A percentile compares a stretch with the other conserved stretches of the same genome.
phyloP scores from a whole-genome alignment of 2,329 filamentous ascomycete species.

The Diaporthe caulivora region DNA sequence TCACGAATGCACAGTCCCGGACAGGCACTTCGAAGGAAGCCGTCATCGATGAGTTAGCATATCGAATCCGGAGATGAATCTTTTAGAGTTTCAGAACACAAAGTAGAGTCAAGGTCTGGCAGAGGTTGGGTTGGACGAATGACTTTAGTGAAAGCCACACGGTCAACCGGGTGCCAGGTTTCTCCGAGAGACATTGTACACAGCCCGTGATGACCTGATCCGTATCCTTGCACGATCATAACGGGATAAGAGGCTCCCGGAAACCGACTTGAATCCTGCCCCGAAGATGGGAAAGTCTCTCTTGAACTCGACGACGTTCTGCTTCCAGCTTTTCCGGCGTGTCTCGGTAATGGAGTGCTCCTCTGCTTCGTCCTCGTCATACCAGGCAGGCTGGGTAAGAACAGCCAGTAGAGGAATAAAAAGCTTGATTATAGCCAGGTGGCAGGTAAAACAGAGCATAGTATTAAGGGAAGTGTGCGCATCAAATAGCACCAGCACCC shows the following conservation, averaged over 20 bases:
- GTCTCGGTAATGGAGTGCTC: background rate
- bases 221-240: background rate
- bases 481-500: background rate
- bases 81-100: no score
- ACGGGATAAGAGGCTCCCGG: background rate
- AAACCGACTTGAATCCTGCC: background rate
- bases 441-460: background rate
- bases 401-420: background rate
- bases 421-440: background rate
- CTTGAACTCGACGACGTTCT: background rate
- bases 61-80: background rate
- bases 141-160: background rate
- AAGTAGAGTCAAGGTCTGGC: no score
- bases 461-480: background rate
- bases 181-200: background rate
- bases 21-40: background rate
- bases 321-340: background rate
- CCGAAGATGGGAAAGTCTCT: background rate
- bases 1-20: no score
- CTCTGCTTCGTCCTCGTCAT: background rate
- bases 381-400: background rate
- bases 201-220: background rate
- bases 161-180: background rate
- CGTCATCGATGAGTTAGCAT: background rate
- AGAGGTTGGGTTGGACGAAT: no score